Base-by-base conservation (phyloP, 441 rosid genomes). In the Brassica hybrid region DNA sequence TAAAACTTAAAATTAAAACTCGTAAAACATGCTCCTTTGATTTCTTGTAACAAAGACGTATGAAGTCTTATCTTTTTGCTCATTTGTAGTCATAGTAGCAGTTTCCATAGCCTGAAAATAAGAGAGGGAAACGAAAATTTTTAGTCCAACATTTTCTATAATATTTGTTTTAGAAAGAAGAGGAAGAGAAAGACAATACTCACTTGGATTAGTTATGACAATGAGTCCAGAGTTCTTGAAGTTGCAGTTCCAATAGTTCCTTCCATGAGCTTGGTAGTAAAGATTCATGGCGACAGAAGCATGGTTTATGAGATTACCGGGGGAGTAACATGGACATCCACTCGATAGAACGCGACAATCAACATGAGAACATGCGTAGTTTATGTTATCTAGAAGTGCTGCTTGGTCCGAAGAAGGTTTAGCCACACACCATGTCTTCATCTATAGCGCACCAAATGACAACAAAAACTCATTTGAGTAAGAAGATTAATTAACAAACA, bases 281-380 rank as follows among this genome's bases (percentile, higher is more conserved):
- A 92, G 88, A 75, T 92, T 89, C 97, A 90, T 92, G 83, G 91
- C 90, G 4, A 89, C 5, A 6, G 97, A 90, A 41, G 97, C 97
- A 75, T 81, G 97, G 81, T 82, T 92, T 1, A 87, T 76, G 64
- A 84, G 84, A 57, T 77, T 89, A 59, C 85, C 80, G 1, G 97
- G 97, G 13, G 71, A 65, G 48, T 11, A 83, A 76, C 97, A 90
- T 34, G 93, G 86, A 30, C 90, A 80, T 0, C 91, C 94, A 72
- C 54, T 84, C 1, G 79, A 83, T 38, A 92, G 69, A 73, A 87
- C 66, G 3, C 76, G 73, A 80, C 97, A 92, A 67, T 89, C 91
- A 6, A 86, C 86, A 21, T 88, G 85, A 62, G 93, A 82, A 77
- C 96, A 90, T 1, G 93, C 90, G 5, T 41, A 92, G 59, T 89